A percentile compares a stretch with the other conserved stretches of the same genome.
Conservation (phyloP, 768 basidiomycete genomes). For the Suillus tomentosus region DNA sequence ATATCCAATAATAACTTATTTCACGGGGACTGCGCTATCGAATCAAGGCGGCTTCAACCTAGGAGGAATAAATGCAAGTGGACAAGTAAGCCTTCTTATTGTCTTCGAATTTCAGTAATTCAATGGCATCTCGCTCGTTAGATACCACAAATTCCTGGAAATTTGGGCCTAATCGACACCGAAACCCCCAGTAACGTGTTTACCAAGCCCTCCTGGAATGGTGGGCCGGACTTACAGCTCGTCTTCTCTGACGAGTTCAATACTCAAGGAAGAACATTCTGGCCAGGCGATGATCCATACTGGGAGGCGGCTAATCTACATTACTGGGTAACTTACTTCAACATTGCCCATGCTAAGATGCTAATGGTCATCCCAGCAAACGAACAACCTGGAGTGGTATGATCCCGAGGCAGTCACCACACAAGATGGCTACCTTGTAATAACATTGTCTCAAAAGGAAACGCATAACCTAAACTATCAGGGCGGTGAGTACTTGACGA, state of each 20-base stretch:
- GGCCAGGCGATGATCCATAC: slow-evolving; percentile 83
- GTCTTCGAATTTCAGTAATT: neutral
- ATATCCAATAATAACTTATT: slow-evolving; percentile 45
- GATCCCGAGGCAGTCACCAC: slow-evolving; percentile 54
- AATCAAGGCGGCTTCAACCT: slow-evolving; percentile 54
- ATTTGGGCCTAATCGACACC: slow-evolving; percentile 57
- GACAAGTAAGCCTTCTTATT: slow-evolving; percentile 51
- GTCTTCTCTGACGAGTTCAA: slow-evolving; percentile 88
- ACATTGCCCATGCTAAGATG: slow-evolving; percentile 25
- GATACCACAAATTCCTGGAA: slow-evolving; percentile 62
- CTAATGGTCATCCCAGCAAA: slow-evolving; percentile 34
- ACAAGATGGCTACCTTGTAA: slow-evolving; percentile 48
- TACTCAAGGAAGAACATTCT: slow-evolving; percentile 72
- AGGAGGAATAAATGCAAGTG: slow-evolving; percentile 74
- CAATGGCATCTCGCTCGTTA: slow-evolving; percentile 3
- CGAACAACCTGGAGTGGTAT: slow-evolving; percentile 62
- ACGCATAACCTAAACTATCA: slow-evolving; percentile 51
- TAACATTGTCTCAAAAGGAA: slow-evolving; percentile 49
- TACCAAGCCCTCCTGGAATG: slow-evolving; percentile 54
- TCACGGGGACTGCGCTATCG: slow-evolving; percentile 30
- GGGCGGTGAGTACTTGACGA: slow-evolving; percentile 30
- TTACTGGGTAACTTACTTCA: slow-evolving; percentile 39
- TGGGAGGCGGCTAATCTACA: slow-evolving; percentile 63
- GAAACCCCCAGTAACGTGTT: slow-evolving; percentile 61
- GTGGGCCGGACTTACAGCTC: slow-evolving; percentile 56